A percentile compares a stretch with the other conserved stretches of the same genome.
These are phyloP conservation scores for Arthroderma sp. DNA, from an alignment of 2,329 filamentous ascomycete species.

Conservation along the genomic window DNA sequence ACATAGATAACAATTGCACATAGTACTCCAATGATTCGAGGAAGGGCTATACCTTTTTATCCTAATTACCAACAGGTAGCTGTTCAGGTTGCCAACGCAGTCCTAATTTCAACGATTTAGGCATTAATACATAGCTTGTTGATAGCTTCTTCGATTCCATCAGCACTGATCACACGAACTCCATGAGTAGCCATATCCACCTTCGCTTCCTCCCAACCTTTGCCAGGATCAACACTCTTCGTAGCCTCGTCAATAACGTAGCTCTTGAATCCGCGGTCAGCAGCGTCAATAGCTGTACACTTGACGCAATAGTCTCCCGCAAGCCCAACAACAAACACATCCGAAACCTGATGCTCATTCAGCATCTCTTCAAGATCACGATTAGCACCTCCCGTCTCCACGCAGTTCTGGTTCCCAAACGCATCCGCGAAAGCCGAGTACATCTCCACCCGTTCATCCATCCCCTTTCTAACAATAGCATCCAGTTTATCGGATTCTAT, in stretches of 20 bases:
- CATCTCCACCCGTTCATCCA: constrained; percentile 67
- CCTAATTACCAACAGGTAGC: too few species aligned
- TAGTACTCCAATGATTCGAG: too few species aligned
- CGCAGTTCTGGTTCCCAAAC: constrained; percentile 43
- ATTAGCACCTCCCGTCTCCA: constrained; percentile 25
- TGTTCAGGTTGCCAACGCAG: not conserved
- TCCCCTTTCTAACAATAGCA: constrained; percentile 64
- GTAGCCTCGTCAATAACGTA: constrained; percentile 70
- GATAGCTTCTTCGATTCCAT: constrained; percentile 22
- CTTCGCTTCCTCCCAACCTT: constrained; percentile 45
- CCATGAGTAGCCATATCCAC: constrained; percentile 46
- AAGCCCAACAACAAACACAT: constrained; percentile 76
- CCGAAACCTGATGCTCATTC: constrained; percentile 48
- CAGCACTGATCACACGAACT: constrained; percentile 49
- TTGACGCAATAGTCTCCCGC: constrained; percentile 86
- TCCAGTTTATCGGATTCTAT: constrained; percentile 52
- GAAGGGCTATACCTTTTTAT: too few species aligned
- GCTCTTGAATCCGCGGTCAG: constrained; percentile 60
- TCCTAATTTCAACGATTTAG: not conserved
- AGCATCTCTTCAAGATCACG: constrained; percentile 53
- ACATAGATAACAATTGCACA: too few species aligned
- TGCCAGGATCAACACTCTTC: constrained; percentile 52
- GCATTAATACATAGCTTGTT: not conserved
- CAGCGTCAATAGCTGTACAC: constrained; percentile 66
- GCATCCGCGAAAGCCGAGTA: constrained; percentile 84